A percentile compares a stretch with the other conserved stretches of the same genome.
phyloP scores from a whole-genome alignment of 2,329 filamentous ascomycete genomes.

The Teratosphaeria pseudoeucalypti region DNA sequence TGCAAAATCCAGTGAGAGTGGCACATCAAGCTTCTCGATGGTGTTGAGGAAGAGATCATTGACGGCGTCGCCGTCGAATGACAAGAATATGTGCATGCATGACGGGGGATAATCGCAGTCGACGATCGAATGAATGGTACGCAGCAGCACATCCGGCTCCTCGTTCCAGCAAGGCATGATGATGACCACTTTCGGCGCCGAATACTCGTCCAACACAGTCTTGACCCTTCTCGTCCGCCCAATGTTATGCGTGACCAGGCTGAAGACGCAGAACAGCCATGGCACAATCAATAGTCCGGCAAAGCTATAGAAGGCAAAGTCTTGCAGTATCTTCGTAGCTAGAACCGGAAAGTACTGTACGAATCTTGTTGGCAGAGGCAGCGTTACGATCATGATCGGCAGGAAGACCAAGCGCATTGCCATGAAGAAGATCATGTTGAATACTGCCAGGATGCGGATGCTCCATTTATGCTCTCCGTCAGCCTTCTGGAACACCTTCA shows the following conservation, averaged over 20 bases:
- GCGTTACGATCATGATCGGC: conserved; percentile 86
- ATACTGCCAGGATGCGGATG: conserved; percentile 63
- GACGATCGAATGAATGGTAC: conserved; percentile 82
- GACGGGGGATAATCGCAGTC: conserved; percentile 87
- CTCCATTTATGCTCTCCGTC: conserved; percentile 51
- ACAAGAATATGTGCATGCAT: conserved; percentile 90
- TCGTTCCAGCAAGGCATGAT: conserved; percentile 98
- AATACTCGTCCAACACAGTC: conserved; percentile 69
- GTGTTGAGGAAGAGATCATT: conserved; percentile 84
- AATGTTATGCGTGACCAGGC: conserved; percentile 76
- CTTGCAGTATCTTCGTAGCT: conserved; percentile 68
- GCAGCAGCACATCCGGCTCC: conserved; percentile 69
- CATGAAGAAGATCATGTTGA: conserved; percentile 67
- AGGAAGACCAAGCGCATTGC: conserved; percentile 76
- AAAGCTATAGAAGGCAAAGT: conserved; percentile 94
- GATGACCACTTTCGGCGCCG: conserved; percentile 86
- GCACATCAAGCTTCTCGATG: conserved; percentile 73
- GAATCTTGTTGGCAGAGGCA: conserved; percentile 67
- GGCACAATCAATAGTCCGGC: conserved; percentile 74
- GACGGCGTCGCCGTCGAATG: conserved; percentile 83
- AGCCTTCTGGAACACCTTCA: conserved; percentile 81
- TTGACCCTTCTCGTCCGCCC: conserved; percentile 75
- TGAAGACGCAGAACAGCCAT: conserved; percentile 88
- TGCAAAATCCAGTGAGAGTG: conserved; percentile 52
- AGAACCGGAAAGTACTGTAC: conserved; percentile 59